Evolutionary conservation across 495 filamentous ascomycete species (phyloP), one percentile per base, ranked within the genome.

Genomic region (Oleoguttula mirabilis): DNA sequence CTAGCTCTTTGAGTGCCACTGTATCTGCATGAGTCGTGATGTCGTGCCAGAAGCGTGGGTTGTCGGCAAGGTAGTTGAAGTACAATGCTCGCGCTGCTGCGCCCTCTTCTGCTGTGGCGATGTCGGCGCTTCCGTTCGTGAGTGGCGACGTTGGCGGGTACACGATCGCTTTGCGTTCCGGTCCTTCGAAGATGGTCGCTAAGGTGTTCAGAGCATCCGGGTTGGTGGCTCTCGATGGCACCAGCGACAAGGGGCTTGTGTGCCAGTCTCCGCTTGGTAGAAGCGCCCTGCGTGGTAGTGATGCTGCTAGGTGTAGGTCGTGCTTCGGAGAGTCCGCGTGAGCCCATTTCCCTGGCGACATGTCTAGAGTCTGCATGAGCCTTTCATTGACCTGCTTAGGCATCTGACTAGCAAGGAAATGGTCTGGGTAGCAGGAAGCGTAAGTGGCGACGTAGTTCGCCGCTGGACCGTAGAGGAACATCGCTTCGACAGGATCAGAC

Each of bases 381-480:
- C 65, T 66, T 3, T 63, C 50, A 22, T 71, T 55, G 33, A 77
- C 69, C 2, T 55, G 52, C 17, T 66, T 59, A n/a, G 67, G 47
- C 12, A 71, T 49, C 2, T 65, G 57, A 34, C 60, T 68, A 15
- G 63, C 58, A 19, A 76, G 57, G 41, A 77, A 64, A 51, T 77
- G 68, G 31, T 70, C 66, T 6, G 72, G 68, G 45, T 74, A 77
- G 4, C 54, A 52, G 28, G 69, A 63, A 19, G 68, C 69, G 51
- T 77, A 81, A 37, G 65, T 66, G 12, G 67, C 57, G 32, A 79
- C 60, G 56, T 81, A 81, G 34, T 68, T 62, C 49, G 72, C 75
- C 12, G 75, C 62, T 0, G 66, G 64, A 8, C 69, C 64, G 36
- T 65, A 66, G 4, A 79, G 64, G 43, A 72, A 76, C 17, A 62